These are phyloP conservation scores for Amanita muscaria DNA, from an alignment of 768 basidiomycete genomes.

Conservation along the genomic window DNA sequence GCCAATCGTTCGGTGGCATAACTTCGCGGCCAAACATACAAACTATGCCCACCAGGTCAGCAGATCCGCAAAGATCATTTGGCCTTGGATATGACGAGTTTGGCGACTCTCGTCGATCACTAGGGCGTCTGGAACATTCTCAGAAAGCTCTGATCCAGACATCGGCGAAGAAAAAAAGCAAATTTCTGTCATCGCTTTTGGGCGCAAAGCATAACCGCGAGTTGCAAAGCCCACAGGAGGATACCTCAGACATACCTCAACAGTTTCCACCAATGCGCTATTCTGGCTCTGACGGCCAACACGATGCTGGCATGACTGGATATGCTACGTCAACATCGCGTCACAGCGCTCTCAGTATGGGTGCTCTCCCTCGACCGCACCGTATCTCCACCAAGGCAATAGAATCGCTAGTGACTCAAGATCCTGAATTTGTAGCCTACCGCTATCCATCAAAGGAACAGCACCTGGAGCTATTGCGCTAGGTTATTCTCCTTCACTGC, in stretches of 20 bases:
- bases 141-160: slow-evolving; percentile 20
- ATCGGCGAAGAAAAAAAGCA: slow-evolving; percentile 59
- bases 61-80: slow-evolving; percentile 27
- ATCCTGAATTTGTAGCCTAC: slow-evolving; percentile 78
- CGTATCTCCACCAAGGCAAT: slow-evolving; percentile 66
- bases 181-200: slow-evolving; percentile 60
- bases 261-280: slow-evolving; percentile 41
- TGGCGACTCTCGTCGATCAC: slow-evolving; percentile 54
- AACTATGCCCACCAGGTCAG: slow-evolving; percentile 34
- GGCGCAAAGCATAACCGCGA: slow-evolving; percentile 41
- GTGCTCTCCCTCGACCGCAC: slow-evolving; percentile 26
- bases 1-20: slow-evolving; percentile 73
- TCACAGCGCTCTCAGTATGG: slow-evolving; percentile 37
- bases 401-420: slow-evolving; percentile 78
- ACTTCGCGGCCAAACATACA: slow-evolving; percentile 49
- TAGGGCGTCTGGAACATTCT: slow-evolving; percentile 35
- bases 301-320: slow-evolving; percentile 35
- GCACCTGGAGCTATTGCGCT: slow-evolving; percentile 49
- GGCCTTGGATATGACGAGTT: slow-evolving; percentile 60
- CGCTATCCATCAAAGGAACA: slow-evolving; percentile 78
- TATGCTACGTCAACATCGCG: slow-evolving; percentile 44
- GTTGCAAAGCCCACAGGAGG: slow-evolving; percentile 26
- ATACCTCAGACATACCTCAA: slow-evolving; percentile 21
- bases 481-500: neutral
- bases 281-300: slow-evolving; percentile 39